Evolutionary conservation across 345 rosid species (phyloP).

Genomic region (Barbarea vulgaris): DNA sequence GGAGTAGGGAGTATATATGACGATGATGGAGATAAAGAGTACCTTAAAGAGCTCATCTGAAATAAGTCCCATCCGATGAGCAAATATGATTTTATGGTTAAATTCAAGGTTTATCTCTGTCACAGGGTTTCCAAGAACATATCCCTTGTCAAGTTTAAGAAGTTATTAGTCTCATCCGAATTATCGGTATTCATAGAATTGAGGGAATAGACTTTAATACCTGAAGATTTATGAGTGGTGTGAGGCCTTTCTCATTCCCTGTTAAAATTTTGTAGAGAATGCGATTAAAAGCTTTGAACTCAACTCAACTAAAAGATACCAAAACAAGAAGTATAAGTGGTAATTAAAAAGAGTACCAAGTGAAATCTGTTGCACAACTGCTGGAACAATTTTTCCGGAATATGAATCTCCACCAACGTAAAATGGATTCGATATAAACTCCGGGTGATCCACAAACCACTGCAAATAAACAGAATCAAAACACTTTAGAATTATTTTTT

Average conservation of each 20-base stretch:
- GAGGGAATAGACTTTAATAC: constrained; percentile 32
- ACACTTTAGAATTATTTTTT: background rate
- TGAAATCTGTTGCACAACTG: constrained; percentile 51
- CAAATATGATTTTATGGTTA: constrained; percentile 11
- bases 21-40: background rate
- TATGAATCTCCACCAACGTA: constrained; percentile 75
- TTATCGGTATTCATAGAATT: background rate
- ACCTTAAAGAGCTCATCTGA: constrained; percentile 38
- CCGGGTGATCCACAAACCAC: constrained; percentile 67
- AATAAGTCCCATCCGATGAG: constrained; percentile 40
- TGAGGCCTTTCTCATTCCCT: constrained; percentile 60
- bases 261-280: constrained; percentile 28
- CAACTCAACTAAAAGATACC: background rate
- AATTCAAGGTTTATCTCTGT: background rate
- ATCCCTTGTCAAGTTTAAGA: constrained; percentile 29
- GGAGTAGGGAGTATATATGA: no score
- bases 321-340: constrained; percentile 1
- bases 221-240: constrained; percentile 61
- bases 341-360: constrained; percentile 45
- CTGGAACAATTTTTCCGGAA: constrained; percentile 62
- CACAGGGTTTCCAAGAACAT: constrained; percentile 39
- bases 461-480: constrained; percentile 24
- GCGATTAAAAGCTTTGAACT: background rate
- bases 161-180: background rate
- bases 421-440: constrained; percentile 53